Base-by-base conservation (phyloP, 345 rosid genomes). In the Hypericum perforatum region DNA sequence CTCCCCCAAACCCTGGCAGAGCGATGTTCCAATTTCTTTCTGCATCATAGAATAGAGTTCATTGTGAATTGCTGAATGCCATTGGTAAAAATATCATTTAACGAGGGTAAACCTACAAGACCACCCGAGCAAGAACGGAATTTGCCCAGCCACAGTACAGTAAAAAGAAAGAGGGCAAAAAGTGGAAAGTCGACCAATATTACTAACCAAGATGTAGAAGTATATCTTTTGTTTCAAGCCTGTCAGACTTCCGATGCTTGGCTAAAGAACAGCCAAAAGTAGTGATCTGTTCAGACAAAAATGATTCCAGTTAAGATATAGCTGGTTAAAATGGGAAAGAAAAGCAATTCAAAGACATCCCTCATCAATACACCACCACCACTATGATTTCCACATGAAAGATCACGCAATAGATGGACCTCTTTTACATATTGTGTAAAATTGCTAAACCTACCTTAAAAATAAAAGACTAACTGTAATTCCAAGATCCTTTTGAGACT, bases 231-330 rank as follows among this genome's bases (percentile, higher is more conserved):
- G 95, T 94, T 77, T 92, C 98, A 75, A 92, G 70, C 40, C 81
- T 78, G 54, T 82, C 83, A 38, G 98, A 92, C 70, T 88, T 92
- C 51, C 96, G 72, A 77, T 88, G 98, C 74, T 88, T 92, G 48
- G 98, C 98, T 65, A 92, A 74, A 49, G 90, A 80, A 83, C 98
- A 92, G 49, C 98, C 90, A 70, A 92, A 92, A 16, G 95, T 69
- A 47, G 96, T 88, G 62, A 92, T 82, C 98, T 92, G 81, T 46
- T 61, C 45, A 43, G 55, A 54, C 13, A 45, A 42, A 43, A 37
- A 14, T 22, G 32, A 22, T 22, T 22, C 32, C 32, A 22, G 32
- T 22, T 22, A 22, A 22, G 32, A 22, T 22, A 22, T 22, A 22
- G 1, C 4, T 22, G 32, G 32, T 22, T 4, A 22, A 22, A 22